A percentile compares a stretch with the other conserved stretches of the same genome.
Conservation (phyloP, 2,329 filamentous ascomycete species). For the Ilyonectria mors-panacis region DNA sequence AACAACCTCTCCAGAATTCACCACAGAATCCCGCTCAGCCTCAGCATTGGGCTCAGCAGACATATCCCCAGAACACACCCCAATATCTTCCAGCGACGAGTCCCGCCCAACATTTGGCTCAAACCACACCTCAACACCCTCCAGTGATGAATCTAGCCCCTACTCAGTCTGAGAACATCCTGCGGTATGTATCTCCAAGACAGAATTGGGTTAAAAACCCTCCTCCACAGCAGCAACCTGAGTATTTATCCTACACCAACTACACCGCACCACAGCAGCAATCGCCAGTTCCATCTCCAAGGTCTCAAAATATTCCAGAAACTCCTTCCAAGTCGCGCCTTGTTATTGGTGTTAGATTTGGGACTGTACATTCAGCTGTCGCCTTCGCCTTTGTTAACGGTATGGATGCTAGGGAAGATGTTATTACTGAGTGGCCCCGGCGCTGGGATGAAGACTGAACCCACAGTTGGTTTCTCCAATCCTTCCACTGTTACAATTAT, state of each 20-base stretch:
- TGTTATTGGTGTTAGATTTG: background rate
- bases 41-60: background rate
- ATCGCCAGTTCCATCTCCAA: background rate
- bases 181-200: too few relatives aligned
- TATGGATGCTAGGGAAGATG: constrained; percentile 97
- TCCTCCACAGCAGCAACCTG: too few relatives aligned
- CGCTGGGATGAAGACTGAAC: constrained; percentile 96
- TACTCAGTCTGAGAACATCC: too few relatives aligned
- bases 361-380: constrained; percentile 62
- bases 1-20: too few relatives aligned
- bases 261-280: background rate
- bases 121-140: too few relatives aligned
- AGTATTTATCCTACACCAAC: too few relatives aligned
- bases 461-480: constrained; percentile 78
- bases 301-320: background rate
- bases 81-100: too few relatives aligned
- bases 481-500: background rate
- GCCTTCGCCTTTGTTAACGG: constrained; percentile 97
- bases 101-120: too few relatives aligned
- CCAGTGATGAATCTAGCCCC: too few relatives aligned
- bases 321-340: background rate
- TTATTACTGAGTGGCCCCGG: constrained; percentile 99
- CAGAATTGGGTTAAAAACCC: too few relatives aligned
- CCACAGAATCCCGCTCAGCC: background rate
- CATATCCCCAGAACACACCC: too few relatives aligned